These are phyloP conservation scores for Pezicula radicicola DNA, from an alignment of 2,329 filamentous ascomycete genomes.

Conservation along the genomic window DNA sequence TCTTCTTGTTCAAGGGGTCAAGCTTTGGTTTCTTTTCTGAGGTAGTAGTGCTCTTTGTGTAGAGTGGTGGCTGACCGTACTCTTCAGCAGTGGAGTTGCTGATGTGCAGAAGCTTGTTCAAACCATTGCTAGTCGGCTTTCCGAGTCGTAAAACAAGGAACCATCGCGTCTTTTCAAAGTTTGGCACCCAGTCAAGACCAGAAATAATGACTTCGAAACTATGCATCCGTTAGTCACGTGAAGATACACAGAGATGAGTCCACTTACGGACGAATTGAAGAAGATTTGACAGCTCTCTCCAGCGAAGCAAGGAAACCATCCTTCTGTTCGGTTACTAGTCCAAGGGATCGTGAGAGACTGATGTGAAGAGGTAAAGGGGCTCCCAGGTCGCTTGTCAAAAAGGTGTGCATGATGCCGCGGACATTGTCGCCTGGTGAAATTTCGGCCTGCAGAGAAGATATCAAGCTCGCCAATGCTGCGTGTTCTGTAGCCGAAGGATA, in stretches of 20 bases:
- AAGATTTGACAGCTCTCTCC: conserved; percentile 36
- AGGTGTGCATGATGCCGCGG: conserved; percentile 52
- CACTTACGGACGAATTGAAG: conserved; percentile 41
- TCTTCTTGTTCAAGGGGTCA: background rate
- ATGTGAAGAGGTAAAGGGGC: conserved; percentile 82
- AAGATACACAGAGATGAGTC: background rate
- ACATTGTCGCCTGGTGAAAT: background rate
- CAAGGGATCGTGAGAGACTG: conserved; percentile 80
- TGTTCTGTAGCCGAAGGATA: conserved; percentile 49
- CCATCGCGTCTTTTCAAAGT: conserved; percentile 67
- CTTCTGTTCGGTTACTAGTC: conserved; percentile 70
- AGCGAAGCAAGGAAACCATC: conserved; percentile 62
- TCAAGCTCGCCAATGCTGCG: conserved; percentile 40
- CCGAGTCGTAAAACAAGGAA: conserved; percentile 75
- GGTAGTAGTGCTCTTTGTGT: conserved; percentile 38
- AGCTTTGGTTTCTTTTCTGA: conserved; percentile 1
- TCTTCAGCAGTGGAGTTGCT: conserved; percentile 61
- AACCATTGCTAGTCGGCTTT: conserved; percentile 43
- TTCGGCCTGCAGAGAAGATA: conserved; percentile 32
- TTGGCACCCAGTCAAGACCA: conserved; percentile 60
- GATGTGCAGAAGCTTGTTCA: conserved; percentile 60
- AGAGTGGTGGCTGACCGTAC: conserved; percentile 70
- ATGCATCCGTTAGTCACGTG: conserved; percentile 12
- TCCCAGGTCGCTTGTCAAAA: conserved; percentile 75
- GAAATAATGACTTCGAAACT: conserved; percentile 32